Evolutionary conservation across 768 basidiomycete species (phyloP).

Genomic region (Boletus huronensis): DNA sequence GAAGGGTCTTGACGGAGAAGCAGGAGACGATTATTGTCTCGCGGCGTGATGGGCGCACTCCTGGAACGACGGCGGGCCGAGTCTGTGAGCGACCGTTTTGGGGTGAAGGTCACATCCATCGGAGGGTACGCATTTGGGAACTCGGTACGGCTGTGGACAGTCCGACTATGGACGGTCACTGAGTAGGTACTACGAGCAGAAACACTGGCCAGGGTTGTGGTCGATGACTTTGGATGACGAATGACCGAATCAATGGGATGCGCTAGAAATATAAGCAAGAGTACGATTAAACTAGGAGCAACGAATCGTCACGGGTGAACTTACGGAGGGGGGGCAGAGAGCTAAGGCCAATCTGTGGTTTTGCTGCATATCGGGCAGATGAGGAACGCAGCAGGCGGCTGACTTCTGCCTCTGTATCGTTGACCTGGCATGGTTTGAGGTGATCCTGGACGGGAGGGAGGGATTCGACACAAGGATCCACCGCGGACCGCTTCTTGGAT

Average conservation of each 20-base stretch:
- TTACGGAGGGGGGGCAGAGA: conserved; percentile 68
- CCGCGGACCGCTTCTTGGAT: conserved; percentile 42
- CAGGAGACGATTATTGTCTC: conserved; percentile 51
- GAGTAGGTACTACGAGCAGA: conserved; percentile 61
- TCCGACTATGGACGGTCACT: conserved; percentile 67
- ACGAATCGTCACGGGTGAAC: conserved; percentile 26
- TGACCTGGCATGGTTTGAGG: conserved; percentile 26
- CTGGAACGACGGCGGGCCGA: conserved; percentile 27
- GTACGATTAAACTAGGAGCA: neutral
- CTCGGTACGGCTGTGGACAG: conserved; percentile 57
- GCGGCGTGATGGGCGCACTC: conserved; percentile 38
- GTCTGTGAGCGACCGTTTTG: conserved; percentile 29
- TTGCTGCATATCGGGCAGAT: conserved; percentile 61
- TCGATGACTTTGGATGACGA: conserved; percentile 47
- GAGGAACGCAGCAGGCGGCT: conserved; percentile 64
- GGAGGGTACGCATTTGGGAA: conserved; percentile 60
- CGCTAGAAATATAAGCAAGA: conserved; percentile 37
- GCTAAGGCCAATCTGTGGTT: conserved; percentile 52
- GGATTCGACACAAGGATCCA: conserved; percentile 25
- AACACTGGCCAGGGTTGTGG: conserved; percentile 50
- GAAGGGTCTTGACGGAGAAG: conserved; percentile 73
- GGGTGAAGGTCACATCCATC: conserved; percentile 27
- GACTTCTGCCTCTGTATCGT: conserved; percentile 45
- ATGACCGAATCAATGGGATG: conserved; percentile 65
- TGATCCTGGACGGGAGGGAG: conserved; percentile 24